Base-by-base conservation (phyloP, 2,329 filamentous ascomycete genomes). In the Calonectria pseudoturangicola region DNA sequence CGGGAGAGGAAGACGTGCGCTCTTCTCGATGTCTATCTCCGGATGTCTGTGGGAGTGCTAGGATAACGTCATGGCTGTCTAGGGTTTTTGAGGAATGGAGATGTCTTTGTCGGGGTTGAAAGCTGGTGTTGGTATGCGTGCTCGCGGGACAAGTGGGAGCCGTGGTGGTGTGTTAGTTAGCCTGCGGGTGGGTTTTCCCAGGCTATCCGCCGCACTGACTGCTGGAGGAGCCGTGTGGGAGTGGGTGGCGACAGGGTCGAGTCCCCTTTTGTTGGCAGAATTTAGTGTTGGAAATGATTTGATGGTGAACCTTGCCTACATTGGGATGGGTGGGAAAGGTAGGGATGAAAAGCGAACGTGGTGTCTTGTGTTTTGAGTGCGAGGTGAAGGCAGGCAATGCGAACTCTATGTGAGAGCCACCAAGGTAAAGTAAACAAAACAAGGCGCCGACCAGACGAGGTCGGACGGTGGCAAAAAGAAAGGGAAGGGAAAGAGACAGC, bases 61-160 rank as follows among this genome's bases (percentile, higher is more conserved):
- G 56, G 58, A 66, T 45, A 43, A 71, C 66, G 45, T 71, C 68
- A 79, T 76, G 66, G 47, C 71, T 56, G 54, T 39, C 18, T 13
- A 27, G 66, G 30, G 54, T 56, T 13, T 13, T n/a, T 9, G 56
- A 63, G 39, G 58, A 63, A 63, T 63, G 58, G 54, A 25, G 30
- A 60, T 66, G 47, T 30, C 28, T 62, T 45, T 62, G 54, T 45
- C 33, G 9, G 45, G n/a, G 54, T 43, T 43, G 18, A 43, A 51
- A 51, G 43, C 54, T 50, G 54, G 30, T 60, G 54, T 48, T 62
- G 43, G 45, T 43, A 51, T 51, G 50, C 27, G 27, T 54, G 25
- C 28, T 54, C 27, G 50, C 28, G 25, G 50, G 50, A 33, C 50
- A 41, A 28, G 54, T 30, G 58, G 60, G 60, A 45, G 51, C 36